phyloP scores from a whole-genome alignment of 306 rosid species.

The Lathyrus oleraceus region DNA sequence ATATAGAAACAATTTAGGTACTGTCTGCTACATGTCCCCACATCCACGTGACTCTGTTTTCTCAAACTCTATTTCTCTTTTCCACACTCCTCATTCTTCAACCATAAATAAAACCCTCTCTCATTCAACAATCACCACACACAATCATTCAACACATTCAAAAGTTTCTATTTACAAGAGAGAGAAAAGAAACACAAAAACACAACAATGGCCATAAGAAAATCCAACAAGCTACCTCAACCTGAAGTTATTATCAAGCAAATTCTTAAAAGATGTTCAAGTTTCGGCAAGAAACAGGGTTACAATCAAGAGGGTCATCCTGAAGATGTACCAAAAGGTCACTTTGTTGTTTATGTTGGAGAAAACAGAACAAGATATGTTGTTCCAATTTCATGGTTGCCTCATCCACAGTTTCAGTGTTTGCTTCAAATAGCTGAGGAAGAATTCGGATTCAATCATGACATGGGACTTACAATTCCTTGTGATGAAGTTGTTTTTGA shows the following conservation, averaged over 20 bases:
- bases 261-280: conserved; percentile 64
- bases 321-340: conserved; percentile 81
- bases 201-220: conserved; percentile 53
- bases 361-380: conserved; percentile 74
- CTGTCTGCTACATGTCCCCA: conserved; percentile 56
- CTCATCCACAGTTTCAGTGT: conserved; percentile 70
- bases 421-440: conserved; percentile 77
- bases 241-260: conserved; percentile 56
- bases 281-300: conserved; percentile 67
- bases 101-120: conserved; percentile 51
- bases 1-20: conserved; percentile 28
- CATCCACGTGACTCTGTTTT: conserved; percentile 68
- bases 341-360: conserved; percentile 86
- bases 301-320: conserved; percentile 55
- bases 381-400: conserved; percentile 74
- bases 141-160: background rate
- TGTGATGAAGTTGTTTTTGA: conserved; percentile 74
- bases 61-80: conserved; percentile 4
- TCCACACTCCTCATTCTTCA: conserved; percentile 28
- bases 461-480: conserved; percentile 80
- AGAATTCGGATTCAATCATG: conserved; percentile 82
- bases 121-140: conserved; percentile 31
- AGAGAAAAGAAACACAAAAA: background rate
- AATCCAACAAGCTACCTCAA: conserved; percentile 58
- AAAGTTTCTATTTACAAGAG: background rate